A percentile compares a stretch with the other conserved stretches of the same genome.
Evolutionary conservation across 225 moss, liverwort and hornwort genomes (phyloP).

Genomic region (Physcomitrium patens): DNA sequence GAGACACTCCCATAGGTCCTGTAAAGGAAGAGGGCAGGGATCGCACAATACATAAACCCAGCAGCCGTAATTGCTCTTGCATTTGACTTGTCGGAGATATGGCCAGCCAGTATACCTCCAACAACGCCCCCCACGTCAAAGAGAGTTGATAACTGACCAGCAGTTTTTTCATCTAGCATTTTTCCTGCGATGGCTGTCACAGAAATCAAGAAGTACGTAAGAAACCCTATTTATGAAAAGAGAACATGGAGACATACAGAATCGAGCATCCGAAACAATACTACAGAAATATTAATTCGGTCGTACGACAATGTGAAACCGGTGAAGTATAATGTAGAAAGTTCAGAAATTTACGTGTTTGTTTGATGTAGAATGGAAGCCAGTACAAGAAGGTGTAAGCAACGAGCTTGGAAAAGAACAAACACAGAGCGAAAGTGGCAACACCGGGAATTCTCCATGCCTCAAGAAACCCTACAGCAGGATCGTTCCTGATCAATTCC

Average conservation of each 20-base stretch:
- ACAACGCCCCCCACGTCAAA: constrained; percentile 87
- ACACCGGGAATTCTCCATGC: constrained; percentile 96
- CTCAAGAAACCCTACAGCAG: constrained; percentile 74
- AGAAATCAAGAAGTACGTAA: constrained; percentile 25
- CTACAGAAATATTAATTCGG: no score
- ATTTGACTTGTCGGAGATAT: constrained; percentile 75
- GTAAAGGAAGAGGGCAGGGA: constrained; percentile 83
- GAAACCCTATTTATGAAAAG: background rate
- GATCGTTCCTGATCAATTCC: constrained; percentile 45
- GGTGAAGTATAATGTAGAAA: background rate
- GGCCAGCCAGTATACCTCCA: constrained; percentile 86
- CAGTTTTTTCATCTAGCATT: constrained; percentile 62
- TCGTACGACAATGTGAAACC: background rate
- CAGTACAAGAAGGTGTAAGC: constrained; percentile 95
- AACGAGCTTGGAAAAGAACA: constrained; percentile 92
- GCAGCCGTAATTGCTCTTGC: constrained; percentile 88
- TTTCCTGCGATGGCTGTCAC: constrained; percentile 67
- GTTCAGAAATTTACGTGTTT: constrained; percentile 63
- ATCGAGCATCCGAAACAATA: background rate
- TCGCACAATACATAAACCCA: constrained; percentile 77
- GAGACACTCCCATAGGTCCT: constrained; percentile 67
- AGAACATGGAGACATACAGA: background rate
- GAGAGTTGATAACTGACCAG: constrained; percentile 79
- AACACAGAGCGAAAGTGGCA: constrained; percentile 78
- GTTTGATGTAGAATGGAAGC: constrained; percentile 95